Evolutionary conservation across 169 alveolate genomes (phyloP).

Genomic region (Plasmodium inui): DNA sequence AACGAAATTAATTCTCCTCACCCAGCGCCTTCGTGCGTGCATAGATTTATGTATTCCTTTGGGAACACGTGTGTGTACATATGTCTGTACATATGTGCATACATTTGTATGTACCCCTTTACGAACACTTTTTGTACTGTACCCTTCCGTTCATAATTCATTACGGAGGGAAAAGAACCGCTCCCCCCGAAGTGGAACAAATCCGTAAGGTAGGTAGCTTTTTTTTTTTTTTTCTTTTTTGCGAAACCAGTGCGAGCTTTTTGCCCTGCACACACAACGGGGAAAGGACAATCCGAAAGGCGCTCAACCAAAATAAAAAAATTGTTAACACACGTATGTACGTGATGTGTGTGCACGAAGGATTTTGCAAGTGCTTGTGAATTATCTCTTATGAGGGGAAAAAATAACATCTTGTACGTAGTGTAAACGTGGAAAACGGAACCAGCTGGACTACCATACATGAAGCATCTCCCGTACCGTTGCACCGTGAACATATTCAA

Average conservation of each 20-base stretch:
- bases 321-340: background rate
- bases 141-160: background rate
- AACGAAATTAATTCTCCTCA: background rate
- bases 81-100: background rate
- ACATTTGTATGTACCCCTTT: background rate
- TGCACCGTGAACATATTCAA: background rate
- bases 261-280: background rate
- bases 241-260: background rate
- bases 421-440: background rate
- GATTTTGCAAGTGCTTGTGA: background rate
- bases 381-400: background rate
- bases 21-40: background rate
- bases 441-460: background rate
- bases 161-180: background rate
- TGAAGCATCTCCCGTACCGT: background rate
- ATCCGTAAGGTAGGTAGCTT: background rate
- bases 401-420: background rate
- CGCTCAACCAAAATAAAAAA: background rate
- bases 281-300: background rate
- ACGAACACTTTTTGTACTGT: background rate
- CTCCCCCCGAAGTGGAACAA: background rate
- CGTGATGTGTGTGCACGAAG: background rate
- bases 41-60: constrained; percentile 4
- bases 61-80: background rate
- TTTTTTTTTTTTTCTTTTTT: background rate